Base-by-base conservation (phyloP, 345 rosid species). In the Luvunga scandens region DNA sequence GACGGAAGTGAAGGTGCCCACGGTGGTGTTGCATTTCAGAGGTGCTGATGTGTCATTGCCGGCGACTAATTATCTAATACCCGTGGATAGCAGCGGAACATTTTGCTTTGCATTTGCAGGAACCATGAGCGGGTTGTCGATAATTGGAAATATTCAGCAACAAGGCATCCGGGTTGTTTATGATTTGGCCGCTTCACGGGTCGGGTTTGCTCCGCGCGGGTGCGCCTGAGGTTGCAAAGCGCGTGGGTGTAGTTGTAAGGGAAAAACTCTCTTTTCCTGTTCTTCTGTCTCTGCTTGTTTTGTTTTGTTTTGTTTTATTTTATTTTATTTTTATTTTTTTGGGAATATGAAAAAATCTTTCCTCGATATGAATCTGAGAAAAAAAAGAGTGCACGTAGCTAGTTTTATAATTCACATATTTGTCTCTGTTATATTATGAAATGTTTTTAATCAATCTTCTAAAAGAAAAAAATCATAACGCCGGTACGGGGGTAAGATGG, bases 101-200 rank as follows among this genome's bases (percentile, higher is more conserved):
- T 94, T 96, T 76, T 96, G 99, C 86, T 96, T 91, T 76, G 99
- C 99, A 0, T 96, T 96, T 42, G 99, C 99, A 18, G 99, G 95
- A 36, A 94, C 98, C 6, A 82, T 80, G 91, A 84, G 97, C 75
- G 94, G 97, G 55, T 79, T 96, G 71, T 91, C 99, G 50, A 94
- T 96, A 9, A 81, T 96, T 16, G 99, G 98, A 53, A 96, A 96
- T 61, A 94, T 96, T 67, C 99, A 96, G 89, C 99, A 96, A 64
- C 99, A 96, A 64, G 93, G 99, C 2, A 91, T 96, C 87, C 93
- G 99, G 84, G 97, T 96, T 22, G 89, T 91, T 1, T 96, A 84
- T 55, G 99, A 96, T 66, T 73, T 90, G 77, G 87, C 85, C 30
- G 90, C 87, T 74, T 90, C 92, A 0, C 82, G 95, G 80, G 84